A percentile compares a stretch with the other conserved stretches of the same genome.
Conservation (phyloP, 345 rosid genomes). For the Gossypium herbaceum region DNA sequence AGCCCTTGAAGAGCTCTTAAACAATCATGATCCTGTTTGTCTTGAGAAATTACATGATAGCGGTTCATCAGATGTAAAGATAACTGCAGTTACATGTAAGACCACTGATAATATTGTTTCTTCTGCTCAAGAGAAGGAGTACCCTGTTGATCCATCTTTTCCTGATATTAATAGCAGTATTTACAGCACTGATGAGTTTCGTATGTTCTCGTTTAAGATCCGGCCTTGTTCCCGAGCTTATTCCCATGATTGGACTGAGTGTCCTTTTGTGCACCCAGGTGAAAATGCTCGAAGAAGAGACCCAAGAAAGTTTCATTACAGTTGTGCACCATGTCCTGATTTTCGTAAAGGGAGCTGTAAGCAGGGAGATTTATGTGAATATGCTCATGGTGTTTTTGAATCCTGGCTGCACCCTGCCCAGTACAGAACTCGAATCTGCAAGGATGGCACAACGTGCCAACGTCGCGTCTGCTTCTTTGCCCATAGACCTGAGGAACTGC, state of each 20-base stretch:
- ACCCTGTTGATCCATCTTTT: constrained; percentile 63
- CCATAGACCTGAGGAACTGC: constrained; percentile 37
- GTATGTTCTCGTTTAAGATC: constrained; percentile 67
- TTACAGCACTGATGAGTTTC: constrained; percentile 65
- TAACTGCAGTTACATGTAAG: constrained; percentile 27
- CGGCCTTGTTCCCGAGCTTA: constrained; percentile 61
- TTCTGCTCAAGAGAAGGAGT: constrained; percentile 35
- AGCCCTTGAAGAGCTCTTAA: constrained; percentile 38
- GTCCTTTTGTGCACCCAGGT: constrained; percentile 77
- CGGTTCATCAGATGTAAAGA: constrained; percentile 22
- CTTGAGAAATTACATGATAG: constrained; percentile 21
- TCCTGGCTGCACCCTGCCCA: constrained; percentile 77
- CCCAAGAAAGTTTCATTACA: constrained; percentile 64
- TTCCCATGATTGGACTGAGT: constrained; percentile 81
- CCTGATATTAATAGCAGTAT: constrained; percentile 57
- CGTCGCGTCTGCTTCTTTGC: constrained; percentile 51
- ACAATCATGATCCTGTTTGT: not conserved
- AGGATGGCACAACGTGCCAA: constrained; percentile 44
- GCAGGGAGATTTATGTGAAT: constrained; percentile 60
- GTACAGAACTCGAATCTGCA: constrained; percentile 48
- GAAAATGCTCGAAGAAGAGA: constrained; percentile 81
- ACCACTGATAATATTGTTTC: constrained; percentile 17
- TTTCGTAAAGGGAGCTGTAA: constrained; percentile 65
- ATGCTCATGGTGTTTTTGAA: constrained; percentile 66
- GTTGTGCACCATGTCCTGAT: constrained; percentile 72